Conservation (phyloP, 2,329 filamentous ascomycete species). For the Pseudocercospora ulei region DNA sequence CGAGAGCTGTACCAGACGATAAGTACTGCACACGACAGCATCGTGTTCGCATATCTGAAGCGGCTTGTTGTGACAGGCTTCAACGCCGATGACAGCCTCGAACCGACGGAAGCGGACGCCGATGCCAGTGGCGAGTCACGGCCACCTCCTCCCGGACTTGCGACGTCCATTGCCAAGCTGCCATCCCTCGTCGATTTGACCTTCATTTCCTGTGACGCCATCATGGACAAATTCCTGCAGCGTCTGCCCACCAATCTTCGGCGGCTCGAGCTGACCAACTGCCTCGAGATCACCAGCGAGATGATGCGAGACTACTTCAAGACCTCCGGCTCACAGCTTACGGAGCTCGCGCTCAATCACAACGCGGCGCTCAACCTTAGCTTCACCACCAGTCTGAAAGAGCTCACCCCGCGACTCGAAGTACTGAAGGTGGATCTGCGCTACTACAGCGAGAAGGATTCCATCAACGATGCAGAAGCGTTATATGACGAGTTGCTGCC, state of each 20-base stretch:
- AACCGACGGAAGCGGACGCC: conserved; percentile 18
- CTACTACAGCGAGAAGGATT: conserved; percentile 61
- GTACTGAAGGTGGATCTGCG: conserved; percentile 66
- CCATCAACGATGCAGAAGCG: conserved; percentile 62
- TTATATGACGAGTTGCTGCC: conserved; percentile 59
- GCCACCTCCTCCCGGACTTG: conserved; percentile 26
- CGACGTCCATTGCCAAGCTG: conserved; percentile 49
- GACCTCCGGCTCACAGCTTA: conserved; percentile 57
- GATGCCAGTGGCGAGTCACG: not conserved
- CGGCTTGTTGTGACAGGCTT: conserved; percentile 48
- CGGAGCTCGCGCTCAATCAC: conserved; percentile 60
- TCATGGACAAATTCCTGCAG: conserved; percentile 59
- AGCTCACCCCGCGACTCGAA: conserved; percentile 60
- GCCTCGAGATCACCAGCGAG: conserved; percentile 61
- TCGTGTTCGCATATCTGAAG: conserved; percentile 47
- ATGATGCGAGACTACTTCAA: conserved; percentile 56
- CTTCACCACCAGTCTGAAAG: conserved; percentile 59
- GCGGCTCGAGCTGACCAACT: conserved; percentile 67
- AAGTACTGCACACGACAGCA: conserved; percentile 33
- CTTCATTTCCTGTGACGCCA: conserved; percentile 64
- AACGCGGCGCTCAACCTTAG: conserved; percentile 68
- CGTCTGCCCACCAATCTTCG: conserved; percentile 57
- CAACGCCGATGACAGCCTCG: conserved; percentile 26
- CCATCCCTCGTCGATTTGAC: conserved; percentile 56
- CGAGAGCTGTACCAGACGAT: conserved; percentile 26